phyloP scores from a whole-genome alignment of 2,329 filamentous ascomycete species.

The Dothideomycetidae sp. region DNA sequence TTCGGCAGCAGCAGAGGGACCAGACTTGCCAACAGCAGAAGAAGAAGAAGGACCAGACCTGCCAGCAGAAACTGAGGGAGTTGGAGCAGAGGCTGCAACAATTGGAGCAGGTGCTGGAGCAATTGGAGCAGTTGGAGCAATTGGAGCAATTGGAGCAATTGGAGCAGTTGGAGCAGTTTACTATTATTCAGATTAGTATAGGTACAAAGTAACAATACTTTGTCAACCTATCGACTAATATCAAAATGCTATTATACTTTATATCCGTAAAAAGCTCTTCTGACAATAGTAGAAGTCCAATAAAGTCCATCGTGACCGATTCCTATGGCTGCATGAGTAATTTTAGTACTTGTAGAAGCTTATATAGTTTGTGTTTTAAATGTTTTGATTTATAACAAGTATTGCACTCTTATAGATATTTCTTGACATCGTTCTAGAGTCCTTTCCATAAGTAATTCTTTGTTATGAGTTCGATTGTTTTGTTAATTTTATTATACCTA shows the following conservation, averaged over 20 bases:
- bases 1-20: too few species aligned
- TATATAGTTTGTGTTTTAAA: background rate
- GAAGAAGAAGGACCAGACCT: too few species aligned
- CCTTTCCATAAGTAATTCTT: constrained; percentile 1
- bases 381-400: constrained; percentile 2
- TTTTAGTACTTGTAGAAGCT: constrained; percentile 1
- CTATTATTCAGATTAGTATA: background rate
- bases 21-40: too few species aligned
- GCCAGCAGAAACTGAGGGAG: too few species aligned
- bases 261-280: constrained; percentile 1
- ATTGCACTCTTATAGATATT: background rate
- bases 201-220: constrained; percentile 5
- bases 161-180: too few species aligned
- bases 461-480: constrained; percentile 5
- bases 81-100: too few species aligned
- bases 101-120: too few species aligned
- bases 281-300: background rate
- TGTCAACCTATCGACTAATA: constrained; percentile 1
- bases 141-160: too few species aligned
- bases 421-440: constrained; percentile 1
- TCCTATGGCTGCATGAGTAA: background rate
- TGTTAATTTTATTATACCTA: background rate
- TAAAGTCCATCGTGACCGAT: constrained; percentile 5
- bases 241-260: constrained; percentile 6
- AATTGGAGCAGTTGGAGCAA: too few species aligned